Evolutionary conservation across 1,284 basidiomycete genomes (phyloP).

Genomic region (Fomitopsis schrenkii): DNA sequence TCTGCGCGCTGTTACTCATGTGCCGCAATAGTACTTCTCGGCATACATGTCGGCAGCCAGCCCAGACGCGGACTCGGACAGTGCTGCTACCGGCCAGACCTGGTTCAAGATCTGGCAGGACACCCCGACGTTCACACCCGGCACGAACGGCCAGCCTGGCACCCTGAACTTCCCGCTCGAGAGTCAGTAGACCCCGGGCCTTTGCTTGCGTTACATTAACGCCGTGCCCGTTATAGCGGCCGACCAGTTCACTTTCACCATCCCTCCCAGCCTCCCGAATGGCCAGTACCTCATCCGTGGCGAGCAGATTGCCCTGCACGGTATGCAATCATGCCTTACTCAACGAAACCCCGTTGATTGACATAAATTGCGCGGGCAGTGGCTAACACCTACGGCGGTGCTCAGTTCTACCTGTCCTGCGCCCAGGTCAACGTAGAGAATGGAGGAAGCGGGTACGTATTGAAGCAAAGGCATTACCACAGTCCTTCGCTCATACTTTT

Average conservation of each 20-base stretch:
- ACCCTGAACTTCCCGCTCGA: constrained; percentile 34
- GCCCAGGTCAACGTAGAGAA: constrained; percentile 31
- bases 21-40: constrained; percentile 27
- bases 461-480: not conserved
- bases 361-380: constrained; percentile 36
- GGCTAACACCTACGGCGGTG: constrained; percentile 25
- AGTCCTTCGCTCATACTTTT: not conserved
- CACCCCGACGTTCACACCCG: constrained; percentile 29
- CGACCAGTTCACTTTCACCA: constrained; percentile 34
- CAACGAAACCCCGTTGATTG: not conserved
- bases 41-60: constrained; percentile 41
- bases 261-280: constrained; percentile 38
- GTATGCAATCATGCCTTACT: constrained; percentile 10
- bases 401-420: constrained; percentile 28
- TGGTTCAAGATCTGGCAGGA: constrained; percentile 50
- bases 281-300: constrained; percentile 47
- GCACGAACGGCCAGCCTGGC: constrained; percentile 16
- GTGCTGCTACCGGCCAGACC: constrained; percentile 37
- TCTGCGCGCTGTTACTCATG: not conserved
- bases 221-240: not conserved
- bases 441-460: constrained; percentile 26
- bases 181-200: constrained; percentile 28
- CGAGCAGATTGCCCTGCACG: constrained; percentile 58
- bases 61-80: constrained; percentile 36
- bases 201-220: not conserved